phyloP scores from a whole-genome alignment of 306 rosid genomes.

The apple (Malus domestica) region DNA sequence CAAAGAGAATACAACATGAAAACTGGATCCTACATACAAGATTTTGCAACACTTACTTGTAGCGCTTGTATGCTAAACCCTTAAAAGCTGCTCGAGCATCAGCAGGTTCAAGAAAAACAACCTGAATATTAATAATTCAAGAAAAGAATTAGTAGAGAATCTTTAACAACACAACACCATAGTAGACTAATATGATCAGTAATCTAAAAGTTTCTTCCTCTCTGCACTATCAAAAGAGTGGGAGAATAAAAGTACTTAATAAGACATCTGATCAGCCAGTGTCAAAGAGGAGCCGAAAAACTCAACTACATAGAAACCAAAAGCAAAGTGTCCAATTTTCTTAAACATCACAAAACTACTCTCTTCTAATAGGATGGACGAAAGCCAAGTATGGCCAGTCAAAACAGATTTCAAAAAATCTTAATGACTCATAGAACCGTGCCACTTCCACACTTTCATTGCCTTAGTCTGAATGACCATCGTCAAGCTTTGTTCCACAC shows the following conservation, averaged over 20 bases:
- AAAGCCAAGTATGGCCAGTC: not conserved
- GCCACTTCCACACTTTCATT: not conserved
- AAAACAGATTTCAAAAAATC: not conserved
- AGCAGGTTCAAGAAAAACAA: conserved; percentile 76
- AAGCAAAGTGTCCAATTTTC: not conserved
- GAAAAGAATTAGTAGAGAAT: conserved; percentile 8
- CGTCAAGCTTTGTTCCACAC: not conserved
- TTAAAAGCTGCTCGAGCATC: conserved; percentile 77
- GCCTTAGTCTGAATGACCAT: not conserved
- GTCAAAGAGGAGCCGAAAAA: not conserved
- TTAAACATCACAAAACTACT: not conserved
- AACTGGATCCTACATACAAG: not conserved
- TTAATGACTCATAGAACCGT: not conserved
- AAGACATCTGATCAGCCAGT: not conserved
- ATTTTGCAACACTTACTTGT: conserved; percentile 42
- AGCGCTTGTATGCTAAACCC: conserved; percentile 83
- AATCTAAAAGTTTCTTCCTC: not conserved
- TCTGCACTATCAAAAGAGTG: not conserved
- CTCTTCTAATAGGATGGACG: not conserved
- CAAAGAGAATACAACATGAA: not conserved
- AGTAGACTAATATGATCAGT: not conserved
- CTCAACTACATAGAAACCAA: not conserved
- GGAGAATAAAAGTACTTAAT: not conserved
- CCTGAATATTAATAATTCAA: conserved; percentile 47
- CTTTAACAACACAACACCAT: not conserved